phyloP scores from a whole-genome alignment of 441 rosid genomes.

The Euphorbia corollata region DNA sequence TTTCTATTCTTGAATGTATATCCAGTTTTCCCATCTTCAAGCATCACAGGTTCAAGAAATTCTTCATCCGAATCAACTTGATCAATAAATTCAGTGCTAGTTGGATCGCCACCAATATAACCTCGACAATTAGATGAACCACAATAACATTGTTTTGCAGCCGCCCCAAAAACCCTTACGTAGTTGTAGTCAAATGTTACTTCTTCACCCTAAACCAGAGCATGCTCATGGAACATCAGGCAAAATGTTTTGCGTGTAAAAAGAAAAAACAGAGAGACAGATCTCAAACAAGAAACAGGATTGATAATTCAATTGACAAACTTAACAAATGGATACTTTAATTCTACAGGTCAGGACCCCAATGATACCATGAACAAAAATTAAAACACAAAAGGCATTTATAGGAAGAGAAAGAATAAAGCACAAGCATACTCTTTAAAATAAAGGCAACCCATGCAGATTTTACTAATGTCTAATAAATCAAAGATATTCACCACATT shows the following conservation, averaged over 20 bases:
- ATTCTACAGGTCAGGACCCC: neutral
- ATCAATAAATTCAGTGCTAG: conserved; percentile 59
- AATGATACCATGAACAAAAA: neutral
- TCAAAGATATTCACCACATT: no score
- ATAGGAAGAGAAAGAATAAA: no score
- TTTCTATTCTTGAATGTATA: conserved; percentile 17
- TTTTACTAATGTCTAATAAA: no score
- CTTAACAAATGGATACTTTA: neutral
- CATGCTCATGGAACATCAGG: neutral
- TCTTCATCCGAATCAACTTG: conserved; percentile 99
- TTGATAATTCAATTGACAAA: neutral
- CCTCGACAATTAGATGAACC: conserved; percentile 86
- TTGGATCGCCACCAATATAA: conserved; percentile 94
- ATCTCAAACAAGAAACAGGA: neutral
- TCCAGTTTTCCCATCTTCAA: conserved; percentile 39
- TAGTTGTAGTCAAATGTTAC: conserved; percentile 95
- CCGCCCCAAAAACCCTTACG: conserved; percentile 97
- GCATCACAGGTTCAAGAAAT: conserved; percentile 85
- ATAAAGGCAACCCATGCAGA: neutral
- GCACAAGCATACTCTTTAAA: conserved; percentile 7
- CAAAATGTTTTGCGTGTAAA: neutral
- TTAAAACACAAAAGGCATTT: no score
- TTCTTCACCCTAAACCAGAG: conserved; percentile 70
- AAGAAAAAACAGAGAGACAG: neutral
- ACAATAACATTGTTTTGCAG: conserved; percentile 93